A percentile compares a stretch with the other conserved stretches of the same genome.
Conservation (phyloP, 139 green algal genomes). For the Nannochloris sp. region DNA sequence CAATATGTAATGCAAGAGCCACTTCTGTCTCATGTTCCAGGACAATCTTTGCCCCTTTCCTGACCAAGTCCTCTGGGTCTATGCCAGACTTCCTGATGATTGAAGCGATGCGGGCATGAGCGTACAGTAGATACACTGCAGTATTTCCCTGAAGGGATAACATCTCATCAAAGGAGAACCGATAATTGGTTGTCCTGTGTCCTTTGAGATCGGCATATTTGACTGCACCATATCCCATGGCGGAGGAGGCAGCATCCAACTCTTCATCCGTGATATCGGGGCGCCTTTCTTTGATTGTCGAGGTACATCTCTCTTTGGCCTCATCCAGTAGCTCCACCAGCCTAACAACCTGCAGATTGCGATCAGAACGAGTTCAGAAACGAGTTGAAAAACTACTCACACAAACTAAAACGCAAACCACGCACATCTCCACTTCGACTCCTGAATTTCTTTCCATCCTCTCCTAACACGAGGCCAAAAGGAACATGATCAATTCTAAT, state of each 20-base stretch:
- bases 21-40: constrained; percentile 36
- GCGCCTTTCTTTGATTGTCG: constrained; percentile 51
- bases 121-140: constrained; percentile 96
- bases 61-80: constrained; percentile 45
- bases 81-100: constrained; percentile 67
- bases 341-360: constrained; percentile 54
- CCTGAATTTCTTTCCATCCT: constrained; percentile 89
- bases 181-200: constrained; percentile 91
- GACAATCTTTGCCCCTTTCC: constrained; percentile 18
- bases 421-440: constrained; percentile 41
- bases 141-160: constrained; percentile 92
- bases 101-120: constrained; percentile 81
- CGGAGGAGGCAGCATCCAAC: constrained; percentile 50
- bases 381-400: not conserved
- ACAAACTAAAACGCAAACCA: not conserved
- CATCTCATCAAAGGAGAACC: constrained; percentile 92
- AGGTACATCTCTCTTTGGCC: constrained; percentile 59
- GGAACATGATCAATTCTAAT: constrained; percentile 77
- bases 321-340: constrained; percentile 95
- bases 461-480: constrained; percentile 94
- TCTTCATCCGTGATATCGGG: constrained; percentile 37
- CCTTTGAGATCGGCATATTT: constrained; percentile 98
- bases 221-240: constrained; percentile 88
- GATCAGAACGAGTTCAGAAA: not conserved
- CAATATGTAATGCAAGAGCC: constrained; percentile 61